Evolutionary conservation across 768 basidiomycete genomes (phyloP), one percentile per base, ranked within the genome.

Genomic region (Suillus plorans): DNA sequence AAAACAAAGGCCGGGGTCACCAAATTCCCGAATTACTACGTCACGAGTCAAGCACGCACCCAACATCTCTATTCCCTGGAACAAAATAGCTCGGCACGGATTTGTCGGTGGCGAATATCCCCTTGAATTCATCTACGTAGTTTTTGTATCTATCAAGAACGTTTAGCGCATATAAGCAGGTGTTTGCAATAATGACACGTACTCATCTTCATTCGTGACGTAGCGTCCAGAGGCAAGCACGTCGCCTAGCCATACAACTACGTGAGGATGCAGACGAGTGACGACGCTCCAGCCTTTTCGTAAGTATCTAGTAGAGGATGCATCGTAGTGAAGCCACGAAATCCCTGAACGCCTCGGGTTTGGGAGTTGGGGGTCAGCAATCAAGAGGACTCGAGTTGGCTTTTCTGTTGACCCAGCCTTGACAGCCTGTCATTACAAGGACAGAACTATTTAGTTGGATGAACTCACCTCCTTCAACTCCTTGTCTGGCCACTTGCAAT

Each of bases 61-160:
- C 87, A 53, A 95, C 82, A 69, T 95, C 93, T 68, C 88, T 89
- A 68, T 95, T 95, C n/a, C 93, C 93, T 8, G 90, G 88, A 49
- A 92, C 80, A 70, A 85, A 87, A 76, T 87, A 83, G 61, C 82
- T 79, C 0, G 79, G 71, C 18, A 79, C 73, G 4, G 77, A 76
- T 16, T 77, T 63, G 22, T 82, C 73, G 1, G 79, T 69, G 20
- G 79, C 72, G 70, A 92, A 92, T 37, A 88, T 86, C 5, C 79
- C 77, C 69, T 85, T 82, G 78, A 94, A 94, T 61, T 86, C 82
- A 41, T 77, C 75, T 22, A 78, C 80, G 63, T 91, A 91, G 25
- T 75, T 70, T 44, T 83, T 76, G 73, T 91, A 92, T 71, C 92
- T 94, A 66, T 50, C 67, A 64, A 45, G 34, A 61, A 50, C 59